Evolutionary conservation across 495 filamentous ascomycete species (phyloP), one percentile per base, ranked within the genome.

Genomic region (Aspergillus ellipticus): DNA sequence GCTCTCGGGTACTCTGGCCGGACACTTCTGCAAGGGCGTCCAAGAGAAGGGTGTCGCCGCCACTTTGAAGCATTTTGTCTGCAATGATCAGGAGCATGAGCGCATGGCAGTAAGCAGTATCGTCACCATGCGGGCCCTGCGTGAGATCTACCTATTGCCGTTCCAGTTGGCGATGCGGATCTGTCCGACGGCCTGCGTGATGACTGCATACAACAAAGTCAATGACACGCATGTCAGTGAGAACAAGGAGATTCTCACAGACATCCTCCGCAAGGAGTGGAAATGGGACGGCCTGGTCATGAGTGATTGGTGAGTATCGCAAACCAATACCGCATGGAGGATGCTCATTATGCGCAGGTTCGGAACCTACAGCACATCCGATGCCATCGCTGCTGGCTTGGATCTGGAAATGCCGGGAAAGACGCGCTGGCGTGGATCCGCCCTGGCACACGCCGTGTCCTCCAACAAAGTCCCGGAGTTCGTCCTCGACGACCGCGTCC

Each of bases 61-160:
- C 0, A 88, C 85, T 1, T 72, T 90, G 47, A 93, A 92, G 76
- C 89, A 93, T 64, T 93, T 89, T 62, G 83, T 88, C n/a, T 85
- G 82, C 58, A 93, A 92, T 66, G 89, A 92, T 62, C 85, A 88
- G 63, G 89, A 93, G 62, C 83, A 88, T 54, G 81, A 84, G 68
- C 74, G 89, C 0, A 81, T 87, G 74, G 83, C 81, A 0, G 84
- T 90, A 1, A 75, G 85, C 65, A 82, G 79, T 42, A 82, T 86
- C 46, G 71, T 92, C 16, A 85, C 85, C 1, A 78, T 87, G 49
- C 79, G 89, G 19, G 85, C 89, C 15, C 64, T 92, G 63, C 81
- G 89, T 19, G 89, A 94, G 71, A 86, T 92, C 19, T 92, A 92
- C 59, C 74, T 86, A 9, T 65, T 88, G 66, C 85, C 88, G 0